Evolutionary conservation across 2,329 filamentous ascomycete species (phyloP), one percentile per base, ranked within the genome.

Genomic region (Dactylonectria estremocensis): DNA sequence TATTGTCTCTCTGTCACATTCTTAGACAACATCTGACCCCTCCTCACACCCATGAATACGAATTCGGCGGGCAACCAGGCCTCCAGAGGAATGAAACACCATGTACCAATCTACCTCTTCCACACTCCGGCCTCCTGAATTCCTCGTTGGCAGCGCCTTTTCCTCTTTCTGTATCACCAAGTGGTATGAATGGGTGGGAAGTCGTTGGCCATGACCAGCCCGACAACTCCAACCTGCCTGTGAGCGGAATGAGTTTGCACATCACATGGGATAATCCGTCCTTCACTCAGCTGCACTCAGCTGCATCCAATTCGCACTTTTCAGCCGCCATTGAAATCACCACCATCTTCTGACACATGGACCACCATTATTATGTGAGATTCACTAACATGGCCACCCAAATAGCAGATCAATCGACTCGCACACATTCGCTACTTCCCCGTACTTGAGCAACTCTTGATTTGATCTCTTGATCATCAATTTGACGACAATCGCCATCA

Each of bases 401-500:
- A 65, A 67, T 67, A 69, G 69, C 67, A 75, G 73, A 68, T 55
- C 61, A 37, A 62, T 67, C 59, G 61, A 63, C 57, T 62, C 58
- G 45, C 58, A 28, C 24, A 28, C 67, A 63, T 67, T 75, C 73
- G 55, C 72, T 75, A 66, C 64, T 45, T 66, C 60, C 66, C 33
- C 68, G 68, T 67, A 62, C 59, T 33, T 64, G 72, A 75, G 72
- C 72, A 67, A 45, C 65, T 54, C 37, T 67, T 61, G 57, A 61
- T 64, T 67, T 61, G 57, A 61, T 64, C 57, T 37, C 59, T 66
- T 63, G 69, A 69, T 52, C 28, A 55, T 68, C 5, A 54, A 22
- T 52, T 45, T 61, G 46, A 61, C 64, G 64, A 61, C 40, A n/a
- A n/a, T 93, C 95, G 69, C 90, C 91, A 22, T 87, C 86, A 40